phyloP scores from a whole-genome alignment of 495 filamentous ascomycete genomes.

The Aspergillus homomorphus region DNA sequence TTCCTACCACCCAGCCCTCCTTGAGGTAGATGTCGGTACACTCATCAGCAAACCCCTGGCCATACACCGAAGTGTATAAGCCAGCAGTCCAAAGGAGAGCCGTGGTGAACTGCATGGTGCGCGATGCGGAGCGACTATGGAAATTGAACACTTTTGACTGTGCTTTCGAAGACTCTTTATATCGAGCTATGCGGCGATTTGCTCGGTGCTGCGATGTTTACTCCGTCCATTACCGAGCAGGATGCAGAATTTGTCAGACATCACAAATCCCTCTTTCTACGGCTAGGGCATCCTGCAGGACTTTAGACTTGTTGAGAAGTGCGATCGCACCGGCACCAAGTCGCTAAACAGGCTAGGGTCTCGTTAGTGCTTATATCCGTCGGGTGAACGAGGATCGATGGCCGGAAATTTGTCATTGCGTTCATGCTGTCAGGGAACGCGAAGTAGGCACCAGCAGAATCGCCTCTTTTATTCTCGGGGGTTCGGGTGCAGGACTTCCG shows the following conservation, averaged over 20 bases:
- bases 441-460: no score
- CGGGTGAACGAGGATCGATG: neutral
- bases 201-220: neutral
- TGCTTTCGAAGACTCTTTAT: neutral
- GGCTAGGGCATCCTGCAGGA: neutral
- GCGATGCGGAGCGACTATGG: no score
- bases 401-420: no score
- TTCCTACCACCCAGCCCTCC: slow-evolving; percentile 1
- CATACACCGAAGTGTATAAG: neutral
- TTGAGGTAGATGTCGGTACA: slow-evolving; percentile 5
- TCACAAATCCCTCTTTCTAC: neutral
- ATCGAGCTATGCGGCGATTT: neutral
- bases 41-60: slow-evolving; percentile 3
- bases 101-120: neutral
- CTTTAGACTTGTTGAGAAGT: neutral
- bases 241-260: neutral
- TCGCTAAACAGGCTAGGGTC: neutral
- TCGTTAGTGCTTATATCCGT: neutral
- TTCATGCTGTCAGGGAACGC: no score
- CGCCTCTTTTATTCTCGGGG: no score
- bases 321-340: no score
- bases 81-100: neutral
- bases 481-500: no score
- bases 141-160: neutral
- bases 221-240: neutral